These are phyloP conservation scores for Aspergillus affinis DNA, from an alignment of 495 filamentous ascomycete genomes.

Conservation along the genomic window DNA sequence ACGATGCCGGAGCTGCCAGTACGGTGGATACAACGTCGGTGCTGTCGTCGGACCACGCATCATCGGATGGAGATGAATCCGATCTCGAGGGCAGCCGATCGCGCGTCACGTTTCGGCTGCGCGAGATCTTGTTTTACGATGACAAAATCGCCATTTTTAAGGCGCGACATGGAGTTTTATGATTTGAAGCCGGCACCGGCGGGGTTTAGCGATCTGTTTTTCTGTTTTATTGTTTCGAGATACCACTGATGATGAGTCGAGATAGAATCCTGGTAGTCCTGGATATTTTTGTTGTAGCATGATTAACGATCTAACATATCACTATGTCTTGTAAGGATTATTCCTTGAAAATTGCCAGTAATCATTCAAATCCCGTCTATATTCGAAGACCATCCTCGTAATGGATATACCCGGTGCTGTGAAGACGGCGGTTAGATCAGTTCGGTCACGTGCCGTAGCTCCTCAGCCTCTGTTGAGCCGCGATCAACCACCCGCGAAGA, in stretches of 20 bases:
- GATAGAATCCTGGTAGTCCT: constrained; percentile 4
- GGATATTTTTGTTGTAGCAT: constrained; percentile 3
- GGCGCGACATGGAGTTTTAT: constrained; percentile 72
- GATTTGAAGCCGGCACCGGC: constrained; percentile 12
- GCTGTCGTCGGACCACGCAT: constrained; percentile 33
- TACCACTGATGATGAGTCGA: constrained; percentile 12
- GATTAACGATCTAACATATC: not conserved
- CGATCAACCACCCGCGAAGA: constrained; percentile 1
- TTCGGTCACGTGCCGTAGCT: constrained; percentile 6
- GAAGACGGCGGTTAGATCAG: not conserved
- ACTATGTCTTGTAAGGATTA: not conserved
- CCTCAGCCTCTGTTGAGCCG: constrained; percentile 14
- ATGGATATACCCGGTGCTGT: not conserved
- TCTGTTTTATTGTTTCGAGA: constrained; percentile 14
- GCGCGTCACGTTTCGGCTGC: constrained; percentile 60
- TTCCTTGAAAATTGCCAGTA: too few relatives aligned
- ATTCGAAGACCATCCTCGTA: not conserved
- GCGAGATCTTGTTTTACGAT: constrained; percentile 88
- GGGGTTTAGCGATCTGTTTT: constrained; percentile 11
- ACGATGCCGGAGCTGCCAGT: constrained; percentile 40
- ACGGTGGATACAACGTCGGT: constrained; percentile 43
- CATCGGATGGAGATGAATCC: constrained; percentile 52
- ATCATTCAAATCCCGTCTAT: too few relatives aligned
- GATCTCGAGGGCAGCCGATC: constrained; percentile 50
- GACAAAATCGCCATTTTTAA: constrained; percentile 85